Conservation (phyloP, 2,329 filamentous ascomycete species). For the Xylaria multiplex region DNA sequence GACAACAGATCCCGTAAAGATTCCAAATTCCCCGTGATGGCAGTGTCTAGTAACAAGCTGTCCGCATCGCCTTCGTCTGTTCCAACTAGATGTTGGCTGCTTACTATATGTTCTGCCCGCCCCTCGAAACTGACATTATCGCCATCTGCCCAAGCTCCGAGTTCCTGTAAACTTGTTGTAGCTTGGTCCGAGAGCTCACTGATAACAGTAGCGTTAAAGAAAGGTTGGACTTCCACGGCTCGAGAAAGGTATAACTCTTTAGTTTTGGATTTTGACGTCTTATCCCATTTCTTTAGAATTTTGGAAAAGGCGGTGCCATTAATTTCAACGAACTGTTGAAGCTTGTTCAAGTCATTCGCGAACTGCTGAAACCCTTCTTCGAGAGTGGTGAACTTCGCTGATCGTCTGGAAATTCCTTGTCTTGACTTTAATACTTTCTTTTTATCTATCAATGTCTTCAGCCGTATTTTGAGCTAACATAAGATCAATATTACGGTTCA, state of each 20-base stretch:
- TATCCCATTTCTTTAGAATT: constrained; percentile 99
- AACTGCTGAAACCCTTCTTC: constrained; percentile 98
- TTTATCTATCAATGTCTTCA: constrained; percentile 93
- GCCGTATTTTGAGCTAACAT: constrained; percentile 84
- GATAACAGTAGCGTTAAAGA: constrained; percentile 97
- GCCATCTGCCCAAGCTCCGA: constrained; percentile 96
- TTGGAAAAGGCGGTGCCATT: constrained; percentile 98
- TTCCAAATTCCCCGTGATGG: constrained; percentile 81
- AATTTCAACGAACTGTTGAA: constrained; percentile 98
- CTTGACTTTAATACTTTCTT: constrained; percentile 90
- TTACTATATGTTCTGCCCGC: constrained; percentile 70
- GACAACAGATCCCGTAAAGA: constrained; percentile 82
- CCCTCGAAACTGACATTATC: constrained; percentile 87
- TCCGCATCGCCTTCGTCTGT: constrained; percentile 92
- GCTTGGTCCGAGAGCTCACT: constrained; percentile 96
- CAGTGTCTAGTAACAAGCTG: constrained; percentile 85
- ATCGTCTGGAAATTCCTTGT: constrained; percentile 82
- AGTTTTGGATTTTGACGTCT: constrained; percentile 98
- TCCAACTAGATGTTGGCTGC: constrained; percentile 71
- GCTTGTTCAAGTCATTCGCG: constrained; percentile 93
- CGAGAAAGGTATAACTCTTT: constrained; percentile 97
- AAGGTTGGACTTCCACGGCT: constrained; percentile 96
- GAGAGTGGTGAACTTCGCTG: constrained; percentile 91
- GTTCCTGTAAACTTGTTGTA: constrained; percentile 92
- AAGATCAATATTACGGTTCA: constrained; percentile 31